Evolutionary conservation across 2,329 filamentous ascomycete genomes (phyloP).

Genomic region (Didymella exigua): DNA sequence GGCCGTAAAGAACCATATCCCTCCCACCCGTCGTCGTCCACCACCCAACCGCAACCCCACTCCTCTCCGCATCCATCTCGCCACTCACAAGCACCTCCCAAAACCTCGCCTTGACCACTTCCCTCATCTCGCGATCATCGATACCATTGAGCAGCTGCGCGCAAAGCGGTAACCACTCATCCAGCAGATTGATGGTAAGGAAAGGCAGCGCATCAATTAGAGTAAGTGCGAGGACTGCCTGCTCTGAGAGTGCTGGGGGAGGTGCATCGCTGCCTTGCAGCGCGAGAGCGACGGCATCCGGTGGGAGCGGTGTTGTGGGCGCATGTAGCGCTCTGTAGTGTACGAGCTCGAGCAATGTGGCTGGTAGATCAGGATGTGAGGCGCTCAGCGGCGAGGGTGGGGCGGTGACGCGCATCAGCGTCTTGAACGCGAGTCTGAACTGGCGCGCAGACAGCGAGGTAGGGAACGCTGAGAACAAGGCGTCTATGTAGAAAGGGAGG

Average conservation of each 20-base stretch:
- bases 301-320: slow-evolving; percentile 52
- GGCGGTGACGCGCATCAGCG: slow-evolving; percentile 78
- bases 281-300: slow-evolving; percentile 49
- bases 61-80: slow-evolving; percentile 87
- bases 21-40: slow-evolving; percentile 73
- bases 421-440: slow-evolving; percentile 87
- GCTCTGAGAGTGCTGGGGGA: slow-evolving; percentile 68
- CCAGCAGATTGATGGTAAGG: slow-evolving; percentile 70
- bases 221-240: slow-evolving; percentile 76
- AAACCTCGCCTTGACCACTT: slow-evolving; percentile 71
- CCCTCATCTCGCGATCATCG: slow-evolving; percentile 64
- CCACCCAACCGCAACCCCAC: slow-evolving; percentile 80
- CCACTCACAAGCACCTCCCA: slow-evolving; percentile 80
- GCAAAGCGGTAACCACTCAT: slow-evolving; percentile 79
- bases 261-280: slow-evolving; percentile 42
- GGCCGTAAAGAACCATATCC: slow-evolving; percentile 61
- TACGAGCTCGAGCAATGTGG: slow-evolving; percentile 79
- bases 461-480: slow-evolving; percentile 80
- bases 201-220: slow-evolving; percentile 80
- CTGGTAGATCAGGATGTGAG: slow-evolving; percentile 76
- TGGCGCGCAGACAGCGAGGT: slow-evolving; percentile 78
- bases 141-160: slow-evolving; percentile 72
- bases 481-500: slow-evolving; percentile 82
- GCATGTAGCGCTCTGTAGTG: slow-evolving; percentile 67
- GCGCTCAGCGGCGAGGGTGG: slow-evolving; percentile 78